Conservation (phyloP, 2,329 filamentous ascomycete genomes). For the Monosporascus sp. region DNA sequence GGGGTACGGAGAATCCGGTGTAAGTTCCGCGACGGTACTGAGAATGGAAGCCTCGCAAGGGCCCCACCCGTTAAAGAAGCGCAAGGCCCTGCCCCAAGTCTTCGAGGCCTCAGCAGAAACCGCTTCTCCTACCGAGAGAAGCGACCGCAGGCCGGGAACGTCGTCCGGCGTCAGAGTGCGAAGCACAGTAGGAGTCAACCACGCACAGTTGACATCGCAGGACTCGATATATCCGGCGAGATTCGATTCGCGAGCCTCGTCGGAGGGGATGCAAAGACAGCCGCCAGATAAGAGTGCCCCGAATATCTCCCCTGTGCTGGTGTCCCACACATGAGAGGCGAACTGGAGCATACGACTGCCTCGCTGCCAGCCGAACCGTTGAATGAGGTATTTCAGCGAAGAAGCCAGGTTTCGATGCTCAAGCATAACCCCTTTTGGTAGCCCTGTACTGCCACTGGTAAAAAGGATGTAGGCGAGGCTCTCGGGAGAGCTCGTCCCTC, state of each 20-base stretch:
- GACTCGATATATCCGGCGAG: not conserved
- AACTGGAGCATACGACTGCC: conserved; percentile 5
- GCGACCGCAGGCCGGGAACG: not conserved
- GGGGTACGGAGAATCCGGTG: not conserved
- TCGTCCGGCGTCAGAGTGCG: not conserved
- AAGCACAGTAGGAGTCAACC: not conserved
- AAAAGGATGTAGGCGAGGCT: conserved; percentile 5
- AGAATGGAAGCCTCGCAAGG: not conserved
- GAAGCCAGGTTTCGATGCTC: conserved; percentile 4
- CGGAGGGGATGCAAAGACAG: conserved; percentile 6
- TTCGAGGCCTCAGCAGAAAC: not conserved
- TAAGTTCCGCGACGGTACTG: not conserved
- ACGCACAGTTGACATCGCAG: not conserved
- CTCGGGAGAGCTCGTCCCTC: not conserved
- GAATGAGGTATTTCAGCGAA: not conserved
- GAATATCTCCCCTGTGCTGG: conserved; percentile 6
- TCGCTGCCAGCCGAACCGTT: conserved; percentile 1
- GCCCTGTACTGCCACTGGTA: not conserved
- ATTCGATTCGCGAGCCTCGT: not conserved
- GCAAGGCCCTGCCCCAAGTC: not conserved
- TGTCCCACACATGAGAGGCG: conserved; percentile 2
- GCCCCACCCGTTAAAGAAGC: not conserved
- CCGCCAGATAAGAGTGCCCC: conserved; percentile 7
- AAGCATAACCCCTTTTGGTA: conserved; percentile 3
- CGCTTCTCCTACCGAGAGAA: not conserved